Evolutionary conservation across 805 yeast species (phyloP).

Genomic region (Pichia scutulata): DNA sequence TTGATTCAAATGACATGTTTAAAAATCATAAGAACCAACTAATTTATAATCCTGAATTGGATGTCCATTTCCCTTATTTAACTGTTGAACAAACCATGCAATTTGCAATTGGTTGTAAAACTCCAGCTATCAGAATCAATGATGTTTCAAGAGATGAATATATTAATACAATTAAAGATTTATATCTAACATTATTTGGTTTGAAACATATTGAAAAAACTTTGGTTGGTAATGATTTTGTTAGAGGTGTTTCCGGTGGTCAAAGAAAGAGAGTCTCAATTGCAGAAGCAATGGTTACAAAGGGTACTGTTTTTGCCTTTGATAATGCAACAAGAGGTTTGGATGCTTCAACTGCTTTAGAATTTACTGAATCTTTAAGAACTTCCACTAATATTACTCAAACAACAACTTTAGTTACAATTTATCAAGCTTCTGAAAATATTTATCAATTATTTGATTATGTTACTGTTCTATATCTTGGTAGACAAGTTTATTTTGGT

Average conservation of each 20-base stretch:
- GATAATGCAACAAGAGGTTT: slow-evolving; percentile 71
- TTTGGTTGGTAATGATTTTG: slow-evolving; percentile 58
- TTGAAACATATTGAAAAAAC: slow-evolving; percentile 54
- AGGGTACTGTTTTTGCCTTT: slow-evolving; percentile 51
- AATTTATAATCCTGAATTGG: slow-evolving; percentile 48
- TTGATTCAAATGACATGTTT: slow-evolving; percentile 41
- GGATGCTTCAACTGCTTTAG: slow-evolving; percentile 67
- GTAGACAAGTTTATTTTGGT: slow-evolving; percentile 57
- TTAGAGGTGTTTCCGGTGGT: slow-evolving; percentile 71
- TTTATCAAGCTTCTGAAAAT: slow-evolving; percentile 62
- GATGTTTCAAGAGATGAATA: slow-evolving; percentile 34
- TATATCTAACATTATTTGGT: slow-evolving; percentile 47
- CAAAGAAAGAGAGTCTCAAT: slow-evolving; percentile 65
- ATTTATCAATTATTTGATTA: slow-evolving; percentile 55
- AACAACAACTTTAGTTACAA: slow-evolving; percentile 52
- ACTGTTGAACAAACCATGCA: slow-evolving; percentile 47
- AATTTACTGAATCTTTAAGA: slow-evolving; percentile 53
- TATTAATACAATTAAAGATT: slow-evolving; percentile 36
- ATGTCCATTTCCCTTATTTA: slow-evolving; percentile 47
- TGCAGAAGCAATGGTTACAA: slow-evolving; percentile 52
- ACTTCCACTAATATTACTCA: slow-evolving; percentile 49
- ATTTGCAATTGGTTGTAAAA: slow-evolving; percentile 47
- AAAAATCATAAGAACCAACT: slow-evolving; percentile 37
- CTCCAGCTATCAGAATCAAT: slow-evolving; percentile 42
- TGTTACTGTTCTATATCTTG: slow-evolving; percentile 53